These are phyloP conservation scores for Blastomyces silverae DNA, from an alignment of 2,329 filamentous ascomycete species.

Conservation along the genomic window DNA sequence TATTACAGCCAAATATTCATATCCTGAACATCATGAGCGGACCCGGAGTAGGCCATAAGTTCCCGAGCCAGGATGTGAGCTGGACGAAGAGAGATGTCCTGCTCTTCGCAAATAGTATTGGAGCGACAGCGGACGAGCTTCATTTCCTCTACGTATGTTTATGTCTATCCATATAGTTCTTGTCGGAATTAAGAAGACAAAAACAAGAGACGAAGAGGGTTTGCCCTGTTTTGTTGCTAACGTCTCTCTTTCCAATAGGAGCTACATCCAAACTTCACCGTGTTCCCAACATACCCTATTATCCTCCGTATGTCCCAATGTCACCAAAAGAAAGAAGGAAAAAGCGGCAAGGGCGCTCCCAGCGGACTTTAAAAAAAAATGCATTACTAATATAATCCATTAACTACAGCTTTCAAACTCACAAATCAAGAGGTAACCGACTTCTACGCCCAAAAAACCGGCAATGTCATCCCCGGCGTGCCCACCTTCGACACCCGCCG, in stretches of 20 bases:
- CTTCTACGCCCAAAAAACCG: conserved; percentile 67
- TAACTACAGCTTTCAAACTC: conserved; percentile 61
- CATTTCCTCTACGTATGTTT: conserved; percentile 77
- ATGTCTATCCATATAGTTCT: background rate
- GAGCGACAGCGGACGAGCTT: conserved; percentile 75
- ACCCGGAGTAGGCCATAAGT: conserved; percentile 67
- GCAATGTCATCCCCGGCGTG: conserved; percentile 63
- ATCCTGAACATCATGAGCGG: conserved; percentile 33
- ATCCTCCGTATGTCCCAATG: conserved; percentile 57
- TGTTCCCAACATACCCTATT: conserved; percentile 83
- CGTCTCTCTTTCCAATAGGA: conserved; percentile 50
- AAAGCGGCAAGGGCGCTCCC: too few relatives aligned
- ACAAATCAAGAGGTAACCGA: conserved; percentile 69
- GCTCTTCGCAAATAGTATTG: conserved; percentile 86
- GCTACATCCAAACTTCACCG: conserved; percentile 75
- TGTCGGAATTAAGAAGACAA: background rate
- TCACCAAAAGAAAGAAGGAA: background rate
- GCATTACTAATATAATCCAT: background rate
- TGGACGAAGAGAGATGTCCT: conserved; percentile 86
- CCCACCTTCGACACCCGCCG: conserved; percentile 68
- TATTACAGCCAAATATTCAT: background rate
- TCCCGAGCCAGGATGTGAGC: conserved; percentile 64
- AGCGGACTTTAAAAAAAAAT: background rate
- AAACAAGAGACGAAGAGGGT: background rate
- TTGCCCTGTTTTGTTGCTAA: conserved; percentile 1